These are phyloP conservation scores for Eucalyptus grandis DNA, from an alignment of 345 rosid genomes.

Conservation along the genomic window DNA sequence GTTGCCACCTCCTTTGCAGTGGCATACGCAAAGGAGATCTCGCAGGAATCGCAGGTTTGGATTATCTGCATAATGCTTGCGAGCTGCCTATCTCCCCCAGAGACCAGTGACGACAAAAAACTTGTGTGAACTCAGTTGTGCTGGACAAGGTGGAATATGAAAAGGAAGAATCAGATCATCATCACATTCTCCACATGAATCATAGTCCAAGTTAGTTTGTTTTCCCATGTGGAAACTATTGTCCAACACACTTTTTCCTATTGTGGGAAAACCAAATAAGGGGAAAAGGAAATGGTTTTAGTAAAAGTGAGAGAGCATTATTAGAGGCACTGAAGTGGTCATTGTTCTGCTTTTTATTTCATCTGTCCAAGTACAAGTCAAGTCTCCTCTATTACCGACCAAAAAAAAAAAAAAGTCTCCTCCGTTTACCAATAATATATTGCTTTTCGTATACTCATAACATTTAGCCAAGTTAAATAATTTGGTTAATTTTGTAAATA, in stretches of 20 bases:
- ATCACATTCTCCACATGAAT: not conserved
- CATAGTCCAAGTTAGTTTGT: not conserved
- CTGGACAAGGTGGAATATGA: too few relatives aligned
- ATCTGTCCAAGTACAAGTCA: not conserved
- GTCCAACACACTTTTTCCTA: not conserved
- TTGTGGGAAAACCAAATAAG: not conserved
- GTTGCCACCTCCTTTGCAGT: too few relatives aligned
- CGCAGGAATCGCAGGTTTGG: too few relatives aligned
- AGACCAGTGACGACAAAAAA: too few relatives aligned
- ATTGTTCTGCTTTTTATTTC: not conserved
- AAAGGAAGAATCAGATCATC: too few relatives aligned
- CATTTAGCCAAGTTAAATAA: not conserved
- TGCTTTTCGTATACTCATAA: not conserved
- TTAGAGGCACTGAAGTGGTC: not conserved
- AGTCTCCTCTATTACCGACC: too few relatives aligned
- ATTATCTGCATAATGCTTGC: too few relatives aligned
- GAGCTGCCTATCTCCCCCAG: too few relatives aligned
- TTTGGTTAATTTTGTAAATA: not conserved
- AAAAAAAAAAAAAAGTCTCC: not conserved
- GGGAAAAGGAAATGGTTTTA: not conserved
- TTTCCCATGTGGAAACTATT: not conserved
- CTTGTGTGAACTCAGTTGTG: too few relatives aligned
- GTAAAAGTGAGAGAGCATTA: not conserved
- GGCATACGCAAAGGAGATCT: too few relatives aligned
- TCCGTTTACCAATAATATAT: not conserved